Base-by-base conservation (phyloP, 1,284 basidiomycete genomes). In the Ustanciosporium gigantosporum region DNA sequence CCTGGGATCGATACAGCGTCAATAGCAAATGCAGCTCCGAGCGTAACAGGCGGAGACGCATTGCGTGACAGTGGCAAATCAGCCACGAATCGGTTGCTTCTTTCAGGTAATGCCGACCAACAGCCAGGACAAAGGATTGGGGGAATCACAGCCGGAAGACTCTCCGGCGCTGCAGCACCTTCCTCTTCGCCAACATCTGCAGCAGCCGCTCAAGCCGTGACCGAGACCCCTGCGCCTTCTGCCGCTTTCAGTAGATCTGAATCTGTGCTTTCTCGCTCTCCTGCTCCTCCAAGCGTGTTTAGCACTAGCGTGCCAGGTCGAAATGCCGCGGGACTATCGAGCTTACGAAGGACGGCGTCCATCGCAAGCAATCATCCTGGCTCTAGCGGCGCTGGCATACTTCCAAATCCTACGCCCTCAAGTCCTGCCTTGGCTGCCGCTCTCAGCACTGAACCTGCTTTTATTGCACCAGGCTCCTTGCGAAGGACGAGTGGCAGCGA, bases 291-390 rank as follows among this genome's bases (percentile, higher is more conserved):
- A 6, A 72, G 67, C 52, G 67, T 70, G 3, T 72, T 72, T 42
- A 62, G 59, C 43, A 52, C 65, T 1, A 58, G 56, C 29, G 46
- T 60, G 11, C 41, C 65, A 4, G 57, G 57, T 6, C 51, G 59
- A 6, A 56, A 66, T 22, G 40, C 66, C n/a, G 69, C 69, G 2
- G 69, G 69, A 4, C 58, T 72, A 3, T 70, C 69, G 5, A 70
- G 65, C 21, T 36, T 72, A 13, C 41, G 69, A 11, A 41, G 66
- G 16, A 62, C 56, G 1, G 55, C 43, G 1, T 65, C 61, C 4
- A 59, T 37, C 35, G 59, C 46, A 17, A 41, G 46, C 46, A 55
- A 47, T 15, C 16, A 55, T 17, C 41, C 61, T 5, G 29, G 51
- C n/a, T n/a, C n/a, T n/a, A n/a, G n/a, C n/a, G n/a, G n/a, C n/a